Conservation (phyloP, 176 grass and related monocot species). For the Oryza glaberrima region DNA sequence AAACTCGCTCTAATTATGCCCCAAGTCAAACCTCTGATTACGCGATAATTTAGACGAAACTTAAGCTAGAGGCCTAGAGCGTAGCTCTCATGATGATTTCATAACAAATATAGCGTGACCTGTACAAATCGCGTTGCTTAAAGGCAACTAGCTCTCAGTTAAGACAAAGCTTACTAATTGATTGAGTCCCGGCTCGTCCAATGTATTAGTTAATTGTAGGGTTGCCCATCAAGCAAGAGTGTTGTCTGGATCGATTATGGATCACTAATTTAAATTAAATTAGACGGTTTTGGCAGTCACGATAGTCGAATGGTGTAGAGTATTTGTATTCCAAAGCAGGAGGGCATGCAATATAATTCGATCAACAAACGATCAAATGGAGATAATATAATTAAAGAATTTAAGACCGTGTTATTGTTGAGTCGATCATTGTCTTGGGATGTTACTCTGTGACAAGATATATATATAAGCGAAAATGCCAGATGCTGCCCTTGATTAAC, state of each 20-base stretch:
- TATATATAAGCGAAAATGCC: background rate
- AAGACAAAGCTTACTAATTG: background rate
- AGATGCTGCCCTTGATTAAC: background rate
- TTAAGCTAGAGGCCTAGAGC: background rate
- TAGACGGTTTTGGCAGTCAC: background rate
- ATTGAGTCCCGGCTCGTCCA: background rate
- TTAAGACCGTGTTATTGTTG: background rate
- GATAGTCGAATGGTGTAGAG: background rate
- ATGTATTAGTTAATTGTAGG: background rate
- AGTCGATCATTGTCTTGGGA: background rate
- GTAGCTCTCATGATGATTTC: background rate
- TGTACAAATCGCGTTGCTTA: background rate
- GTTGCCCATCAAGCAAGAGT: background rate
- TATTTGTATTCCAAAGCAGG: background rate
- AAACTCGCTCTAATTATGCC: background rate
- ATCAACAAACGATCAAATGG: background rate
- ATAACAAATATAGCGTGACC: background rate
- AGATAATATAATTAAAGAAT: background rate
- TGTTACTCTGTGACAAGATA: background rate
- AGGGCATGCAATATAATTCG: background rate
- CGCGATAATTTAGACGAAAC: background rate
- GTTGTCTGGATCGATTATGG: background rate
- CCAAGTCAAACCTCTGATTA: conserved; percentile 40
- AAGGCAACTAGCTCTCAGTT: too few species aligned
- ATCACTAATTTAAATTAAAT: background rate